Percentiles rank a stretch among this genome's conserved stretches.
Evolutionary conservation across 2,329 filamentous ascomycete genomes (phyloP).

Genomic region (Verticillium tricorpus): DNA sequence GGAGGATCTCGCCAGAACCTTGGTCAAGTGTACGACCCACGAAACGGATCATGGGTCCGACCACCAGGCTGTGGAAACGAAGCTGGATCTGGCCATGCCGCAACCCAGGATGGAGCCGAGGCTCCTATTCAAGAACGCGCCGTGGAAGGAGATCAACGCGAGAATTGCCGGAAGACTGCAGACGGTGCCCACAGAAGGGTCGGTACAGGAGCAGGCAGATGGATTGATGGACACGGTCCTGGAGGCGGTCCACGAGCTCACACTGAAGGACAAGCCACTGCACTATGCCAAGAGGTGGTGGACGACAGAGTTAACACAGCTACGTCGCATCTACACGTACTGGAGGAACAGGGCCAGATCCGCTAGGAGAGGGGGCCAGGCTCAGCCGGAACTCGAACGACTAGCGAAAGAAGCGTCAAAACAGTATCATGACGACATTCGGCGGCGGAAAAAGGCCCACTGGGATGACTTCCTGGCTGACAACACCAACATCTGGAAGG

Average conservation of each 20-base stretch:
- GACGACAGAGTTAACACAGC: slow-evolving; percentile 22
- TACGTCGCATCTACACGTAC: slow-evolving; percentile 19
- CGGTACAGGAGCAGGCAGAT: slow-evolving; percentile 2
- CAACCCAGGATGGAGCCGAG: slow-evolving; percentile 6
- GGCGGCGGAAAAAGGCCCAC: slow-evolving; percentile 18
- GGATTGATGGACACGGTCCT: background rate
- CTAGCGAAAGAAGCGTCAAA: slow-evolving; percentile 16
- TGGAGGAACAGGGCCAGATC: slow-evolving; percentile 21
- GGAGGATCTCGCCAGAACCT: slow-evolving; percentile 13
- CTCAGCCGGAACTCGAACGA: slow-evolving; percentile 7
- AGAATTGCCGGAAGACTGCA: slow-evolving; percentile 4
- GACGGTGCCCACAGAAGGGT: slow-evolving; percentile 16
- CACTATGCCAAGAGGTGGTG: slow-evolving; percentile 24
- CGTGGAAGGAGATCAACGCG: slow-evolving; percentile 17
- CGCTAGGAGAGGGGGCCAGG: slow-evolving; percentile 2
- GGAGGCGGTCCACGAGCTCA: slow-evolving; percentile 3
- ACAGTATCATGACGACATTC: slow-evolving; percentile 20
- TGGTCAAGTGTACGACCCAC: slow-evolving; percentile 12
- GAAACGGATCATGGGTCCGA: slow-evolving; percentile 22
- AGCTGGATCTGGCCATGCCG: slow-evolving; percentile 17
- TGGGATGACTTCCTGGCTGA: slow-evolving; percentile 21
- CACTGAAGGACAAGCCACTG: slow-evolving; percentile 18
- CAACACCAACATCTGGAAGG: slow-evolving; percentile 22
- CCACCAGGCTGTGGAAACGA: slow-evolving; percentile 22
- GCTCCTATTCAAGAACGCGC: slow-evolving; percentile 20